Conservation (phyloP, 2,329 filamentous ascomycete genomes). For the Arthrinium phaeospermum region DNA sequence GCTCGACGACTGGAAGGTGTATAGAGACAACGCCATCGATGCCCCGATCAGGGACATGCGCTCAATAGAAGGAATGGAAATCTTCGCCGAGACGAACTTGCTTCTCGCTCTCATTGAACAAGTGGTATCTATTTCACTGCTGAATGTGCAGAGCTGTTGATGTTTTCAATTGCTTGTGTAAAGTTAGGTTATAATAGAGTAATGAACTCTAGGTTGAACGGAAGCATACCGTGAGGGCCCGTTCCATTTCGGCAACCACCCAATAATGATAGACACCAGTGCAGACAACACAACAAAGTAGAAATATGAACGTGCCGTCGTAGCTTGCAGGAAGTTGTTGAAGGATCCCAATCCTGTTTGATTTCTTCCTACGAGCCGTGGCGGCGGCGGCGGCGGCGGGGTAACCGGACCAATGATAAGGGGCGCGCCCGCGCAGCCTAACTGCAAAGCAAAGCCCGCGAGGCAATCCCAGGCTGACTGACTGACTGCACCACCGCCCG, state of each 20-base stretch:
- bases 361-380: background rate
- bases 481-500: background rate
- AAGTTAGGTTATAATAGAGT: background rate
- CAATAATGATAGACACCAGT: background rate
- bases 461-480: background rate
- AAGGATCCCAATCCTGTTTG: background rate
- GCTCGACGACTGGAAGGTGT: too few species aligned
- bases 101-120: background rate
- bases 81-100: background rate
- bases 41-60: too few species aligned
- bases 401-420: conserved; percentile 8
- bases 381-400: conserved; percentile 11
- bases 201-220: background rate
- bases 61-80: too few species aligned
- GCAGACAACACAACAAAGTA: background rate
- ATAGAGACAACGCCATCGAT: too few species aligned
- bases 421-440: background rate
- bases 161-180: background rate
- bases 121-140: background rate
- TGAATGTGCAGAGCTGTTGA: background rate
- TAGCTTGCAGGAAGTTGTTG: background rate
- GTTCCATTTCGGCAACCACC: background rate
- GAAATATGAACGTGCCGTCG: background rate
- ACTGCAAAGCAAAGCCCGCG: background rate
- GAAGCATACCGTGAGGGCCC: background rate